Evolutionary conservation across 176 grass and related monocot species (phyloP).

Genomic region (Avena eriantha): DNA sequence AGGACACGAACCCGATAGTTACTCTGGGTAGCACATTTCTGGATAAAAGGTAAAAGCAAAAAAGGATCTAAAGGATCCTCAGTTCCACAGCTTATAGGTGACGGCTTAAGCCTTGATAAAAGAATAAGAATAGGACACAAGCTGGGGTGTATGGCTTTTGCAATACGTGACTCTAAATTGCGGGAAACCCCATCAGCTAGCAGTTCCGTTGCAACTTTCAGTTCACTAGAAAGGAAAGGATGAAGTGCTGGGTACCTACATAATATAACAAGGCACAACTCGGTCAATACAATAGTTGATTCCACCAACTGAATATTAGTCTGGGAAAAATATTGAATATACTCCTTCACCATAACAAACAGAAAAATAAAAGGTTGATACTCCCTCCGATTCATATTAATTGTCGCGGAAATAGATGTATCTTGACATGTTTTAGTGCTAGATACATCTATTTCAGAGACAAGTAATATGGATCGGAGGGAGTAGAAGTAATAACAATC

Average conservation of each 20-base stretch:
- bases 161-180: constrained; percentile 68
- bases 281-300: constrained; percentile 23
- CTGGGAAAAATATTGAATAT: constrained; percentile 17
- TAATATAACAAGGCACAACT: constrained; percentile 42
- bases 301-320: background rate
- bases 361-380: constrained; percentile 4
- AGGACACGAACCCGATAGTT: constrained; percentile 87
- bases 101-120: constrained; percentile 88
- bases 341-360: constrained; percentile 33
- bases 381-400: no score
- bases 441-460: no score
- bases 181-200: constrained; percentile 56
- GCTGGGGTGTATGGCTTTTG: constrained; percentile 93
- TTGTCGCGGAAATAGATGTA: no score
- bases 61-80: constrained; percentile 91
- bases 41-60: constrained; percentile 87
- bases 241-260: constrained; percentile 93
- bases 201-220: constrained; percentile 74
- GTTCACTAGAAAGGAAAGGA: constrained; percentile 80
- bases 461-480: no score
- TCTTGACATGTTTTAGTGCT: no score
- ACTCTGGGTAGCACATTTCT: constrained; percentile 90
- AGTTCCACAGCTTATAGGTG: constrained; percentile 68
- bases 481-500: background rate
- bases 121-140: constrained; percentile 97